phyloP scores from a whole-genome alignment of 1,139 yeast species.

The Schwanniomyces etchellsii region DNA sequence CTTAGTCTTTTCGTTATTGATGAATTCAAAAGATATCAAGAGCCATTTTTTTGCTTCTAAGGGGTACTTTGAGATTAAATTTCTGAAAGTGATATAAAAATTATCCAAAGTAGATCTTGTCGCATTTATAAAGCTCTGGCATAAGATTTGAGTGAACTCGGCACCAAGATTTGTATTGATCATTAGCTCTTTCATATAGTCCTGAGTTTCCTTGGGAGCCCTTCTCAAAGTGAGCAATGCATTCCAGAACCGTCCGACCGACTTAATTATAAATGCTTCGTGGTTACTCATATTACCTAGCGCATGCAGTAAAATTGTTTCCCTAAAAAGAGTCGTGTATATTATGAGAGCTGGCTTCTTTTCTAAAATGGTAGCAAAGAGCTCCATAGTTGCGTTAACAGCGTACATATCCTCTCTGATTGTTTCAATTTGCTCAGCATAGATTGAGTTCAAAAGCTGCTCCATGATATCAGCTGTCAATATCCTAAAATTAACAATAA shows the following conservation, averaged over 20 bases:
- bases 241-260: constrained; percentile 64
- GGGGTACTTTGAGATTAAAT: constrained; percentile 49
- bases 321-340: constrained; percentile 25
- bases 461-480: constrained; percentile 25
- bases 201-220: constrained; percentile 47
- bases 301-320: constrained; percentile 34
- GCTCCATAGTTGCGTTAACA: constrained; percentile 37
- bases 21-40: constrained; percentile 17
- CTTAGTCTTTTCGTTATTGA: constrained; percentile 23
- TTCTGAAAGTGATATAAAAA: constrained; percentile 50
- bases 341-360: constrained; percentile 46
- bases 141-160: constrained; percentile 22
- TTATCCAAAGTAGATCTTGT: constrained; percentile 60
- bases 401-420: constrained; percentile 50
- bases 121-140: constrained; percentile 36
- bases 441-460: constrained; percentile 21
- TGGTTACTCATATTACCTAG: constrained; percentile 44
- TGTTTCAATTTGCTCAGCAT: constrained; percentile 25
- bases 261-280: constrained; percentile 62
- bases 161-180: constrained; percentile 33
- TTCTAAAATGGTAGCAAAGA: constrained; percentile 43
- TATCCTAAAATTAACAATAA: constrained; percentile 26
- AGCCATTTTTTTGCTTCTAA: constrained; percentile 46
- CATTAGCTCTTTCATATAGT: constrained; percentile 25
- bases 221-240: constrained; percentile 47